Evolutionary conservation across 129 eudicot species (phyloP), one percentile per base, ranked within the genome.

Genomic region (Artemisia argyi): DNA sequence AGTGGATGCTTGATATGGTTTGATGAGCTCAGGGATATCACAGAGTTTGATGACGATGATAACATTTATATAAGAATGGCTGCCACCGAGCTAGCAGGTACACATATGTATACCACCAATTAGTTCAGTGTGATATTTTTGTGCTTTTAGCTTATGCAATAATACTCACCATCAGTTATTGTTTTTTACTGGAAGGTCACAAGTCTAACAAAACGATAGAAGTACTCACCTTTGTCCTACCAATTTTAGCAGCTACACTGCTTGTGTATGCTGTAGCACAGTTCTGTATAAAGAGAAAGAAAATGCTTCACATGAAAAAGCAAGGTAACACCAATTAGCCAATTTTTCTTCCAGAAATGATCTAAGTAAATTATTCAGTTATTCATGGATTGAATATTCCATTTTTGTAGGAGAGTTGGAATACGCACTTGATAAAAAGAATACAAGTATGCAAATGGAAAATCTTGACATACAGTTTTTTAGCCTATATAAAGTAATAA

Each of bases 1-100:
- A 80, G 75, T 58, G 90, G 90, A 32, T 86, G 91, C 16, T n/a
- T 73, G 20, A 1, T 73, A 14, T 73, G 78, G 78, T 50, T 73
- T 62, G 48, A 52, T 30, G 71, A 62, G 28, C 61, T 73, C 13
- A 13, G 26, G 28, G 78, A 73, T 64, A 62, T 35, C 2, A 62
- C 61, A 50, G 70, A 73, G 17, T 75, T 20, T 64, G 71, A 57
- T 49, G 42, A n/a, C 55, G 52, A 46, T n/a, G 77, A 73, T 6
- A 73, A 52, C 56, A 66, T 80, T 42, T 80, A 80, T 68, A 64
- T 80, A 47, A 80, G 50, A 75, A 51, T 75, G 54, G 35, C 42
- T 16, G 73, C 69, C 19, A 53, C 77, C 0, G 80, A 80, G 28
- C 65, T 71, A 69, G 68, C n/a, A 69, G 26, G 39, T 49, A 67